Evolutionary conservation across 768 basidiomycete species (phyloP).

Genomic region (Crepidotus variabilis): DNA sequence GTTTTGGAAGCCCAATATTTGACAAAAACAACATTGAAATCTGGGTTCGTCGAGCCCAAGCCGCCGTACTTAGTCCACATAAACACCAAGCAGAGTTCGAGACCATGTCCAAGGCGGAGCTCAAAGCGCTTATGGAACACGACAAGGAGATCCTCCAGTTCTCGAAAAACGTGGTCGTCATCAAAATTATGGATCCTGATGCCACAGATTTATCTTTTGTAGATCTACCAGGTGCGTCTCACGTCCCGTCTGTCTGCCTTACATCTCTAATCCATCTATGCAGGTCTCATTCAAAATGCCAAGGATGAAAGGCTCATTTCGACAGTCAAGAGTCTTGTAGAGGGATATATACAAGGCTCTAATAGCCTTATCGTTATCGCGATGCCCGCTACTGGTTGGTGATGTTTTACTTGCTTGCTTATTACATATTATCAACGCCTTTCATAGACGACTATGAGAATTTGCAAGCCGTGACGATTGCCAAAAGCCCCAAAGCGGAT

Average conservation of each 20-base stretch:
- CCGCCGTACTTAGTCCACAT: conserved; percentile 48
- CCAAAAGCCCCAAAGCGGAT: conserved; percentile 51
- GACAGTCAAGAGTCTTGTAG: conserved; percentile 46
- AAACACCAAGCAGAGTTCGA: conserved; percentile 21
- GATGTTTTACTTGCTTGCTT: background rate
- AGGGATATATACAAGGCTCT: conserved; percentile 37
- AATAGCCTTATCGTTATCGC: conserved; percentile 65
- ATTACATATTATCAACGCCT: background rate
- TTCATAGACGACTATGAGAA: conserved; percentile 65
- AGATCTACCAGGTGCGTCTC: conserved; percentile 45
- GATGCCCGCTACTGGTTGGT: conserved; percentile 58
- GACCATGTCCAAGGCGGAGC: conserved; percentile 14
- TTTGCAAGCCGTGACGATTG: conserved; percentile 53
- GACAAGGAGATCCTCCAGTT: background rate
- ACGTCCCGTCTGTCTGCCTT: conserved; percentile 15
- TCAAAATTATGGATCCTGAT: conserved; percentile 27
- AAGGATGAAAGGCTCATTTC: conserved; percentile 35
- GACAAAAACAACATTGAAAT: conserved; percentile 44
- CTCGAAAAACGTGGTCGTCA: background rate
- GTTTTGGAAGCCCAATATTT: conserved; percentile 40
- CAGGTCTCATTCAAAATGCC: conserved; percentile 57
- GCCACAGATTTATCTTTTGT: conserved; percentile 49
- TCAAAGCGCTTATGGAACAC: background rate
- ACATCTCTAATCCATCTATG: conserved; percentile 4
- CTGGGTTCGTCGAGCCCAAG: conserved; percentile 56